Conservation (phyloP, 2,329 filamentous ascomycete species). For the Diaporthe citriasiana region DNA sequence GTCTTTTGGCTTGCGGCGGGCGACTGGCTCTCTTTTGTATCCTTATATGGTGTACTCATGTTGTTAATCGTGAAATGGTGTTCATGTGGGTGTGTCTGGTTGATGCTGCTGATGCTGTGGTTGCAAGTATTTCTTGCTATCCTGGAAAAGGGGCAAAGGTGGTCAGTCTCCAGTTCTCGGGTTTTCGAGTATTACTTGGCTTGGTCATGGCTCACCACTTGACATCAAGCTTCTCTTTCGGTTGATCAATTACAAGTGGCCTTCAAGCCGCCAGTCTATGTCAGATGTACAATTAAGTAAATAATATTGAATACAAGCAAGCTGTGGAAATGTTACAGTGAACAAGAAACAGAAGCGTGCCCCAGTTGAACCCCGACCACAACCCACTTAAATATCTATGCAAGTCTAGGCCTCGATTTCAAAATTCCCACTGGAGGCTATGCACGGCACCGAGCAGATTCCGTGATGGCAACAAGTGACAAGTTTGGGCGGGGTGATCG, state of each 20-base stretch:
- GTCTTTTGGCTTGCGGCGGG: background rate
- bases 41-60: background rate
- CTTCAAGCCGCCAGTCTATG: background rate
- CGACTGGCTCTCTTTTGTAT: background rate
- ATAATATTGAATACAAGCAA: background rate
- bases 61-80: background rate
- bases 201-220: constrained; percentile 8
- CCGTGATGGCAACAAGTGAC: background rate
- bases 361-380: background rate
- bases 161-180: background rate
- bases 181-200: background rate
- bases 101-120: constrained; percentile 9
- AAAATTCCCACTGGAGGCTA: background rate
- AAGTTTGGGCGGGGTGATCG: background rate
- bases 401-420: background rate
- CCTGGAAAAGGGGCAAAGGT: background rate
- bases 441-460: background rate
- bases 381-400: background rate
- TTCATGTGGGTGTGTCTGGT: background rate
- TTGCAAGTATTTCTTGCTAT: background rate
- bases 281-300: background rate
- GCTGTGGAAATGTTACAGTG: background rate
- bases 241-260: background rate
- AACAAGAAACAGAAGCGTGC: background rate
- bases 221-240: background rate